Evolutionary conservation across 2,329 filamentous ascomycete species (phyloP).

Genomic region (Cadophora sp.): DNA sequence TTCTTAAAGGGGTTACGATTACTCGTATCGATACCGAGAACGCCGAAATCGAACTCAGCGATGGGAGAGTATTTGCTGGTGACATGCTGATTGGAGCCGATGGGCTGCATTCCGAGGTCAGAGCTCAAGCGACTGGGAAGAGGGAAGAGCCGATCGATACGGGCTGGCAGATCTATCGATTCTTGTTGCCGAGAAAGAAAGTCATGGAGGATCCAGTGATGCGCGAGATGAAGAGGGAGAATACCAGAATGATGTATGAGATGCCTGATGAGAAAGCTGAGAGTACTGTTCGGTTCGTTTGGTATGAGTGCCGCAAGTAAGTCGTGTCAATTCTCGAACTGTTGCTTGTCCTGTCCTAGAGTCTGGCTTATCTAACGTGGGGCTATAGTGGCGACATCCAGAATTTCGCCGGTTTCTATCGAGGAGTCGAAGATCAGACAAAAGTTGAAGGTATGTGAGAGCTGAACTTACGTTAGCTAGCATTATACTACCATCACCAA

Average conservation of each 20-base stretch:
- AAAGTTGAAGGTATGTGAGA: not conserved
- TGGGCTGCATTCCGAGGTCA: not conserved
- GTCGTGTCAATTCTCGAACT: not conserved
- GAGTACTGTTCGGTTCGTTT: not conserved
- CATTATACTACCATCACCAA: no score
- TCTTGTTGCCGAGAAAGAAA: slow-evolving; percentile 20
- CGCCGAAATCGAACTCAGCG: not conserved
- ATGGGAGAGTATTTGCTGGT: not conserved
- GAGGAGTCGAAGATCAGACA: not conserved
- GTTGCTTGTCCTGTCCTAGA: not conserved
- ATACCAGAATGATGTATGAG: slow-evolving; percentile 4
- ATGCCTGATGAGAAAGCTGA: not conserved
- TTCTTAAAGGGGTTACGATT: not conserved
- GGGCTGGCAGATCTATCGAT: slow-evolving; percentile 20
- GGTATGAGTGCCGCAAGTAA: not conserved
- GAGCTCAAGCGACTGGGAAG: not conserved
- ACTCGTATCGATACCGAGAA: not conserved
- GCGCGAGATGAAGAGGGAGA: not conserved
- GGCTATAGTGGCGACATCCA: not conserved
- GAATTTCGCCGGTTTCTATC: not conserved
- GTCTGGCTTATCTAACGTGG: not conserved
- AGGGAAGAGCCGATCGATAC: slow-evolving; percentile 10
- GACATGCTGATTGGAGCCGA: not conserved
- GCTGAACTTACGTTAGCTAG: no score
- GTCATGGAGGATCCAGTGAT: slow-evolving; percentile 11